Evolutionary conservation across 306 rosid genomes (phyloP).

Genomic region (Gastrolobium villosum): DNA sequence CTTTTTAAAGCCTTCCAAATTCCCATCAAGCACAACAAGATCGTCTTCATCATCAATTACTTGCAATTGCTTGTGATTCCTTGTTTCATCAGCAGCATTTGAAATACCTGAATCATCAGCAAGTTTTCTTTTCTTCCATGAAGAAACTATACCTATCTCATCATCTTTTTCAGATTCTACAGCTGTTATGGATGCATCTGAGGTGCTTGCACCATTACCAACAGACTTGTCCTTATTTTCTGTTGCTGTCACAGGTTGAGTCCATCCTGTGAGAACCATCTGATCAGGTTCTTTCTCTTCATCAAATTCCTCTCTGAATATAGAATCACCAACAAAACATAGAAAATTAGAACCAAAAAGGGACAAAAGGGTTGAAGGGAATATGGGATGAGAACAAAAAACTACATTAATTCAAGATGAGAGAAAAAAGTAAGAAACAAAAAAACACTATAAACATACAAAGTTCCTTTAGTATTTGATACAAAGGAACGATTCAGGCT

Average conservation of each 20-base stretch:
- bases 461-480: constrained; percentile 3
- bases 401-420: neutral
- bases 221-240: constrained; percentile 64
- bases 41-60: constrained; percentile 81
- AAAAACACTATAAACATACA: neutral
- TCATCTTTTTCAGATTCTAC: constrained; percentile 56
- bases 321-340: constrained; percentile 26
- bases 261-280: constrained; percentile 94
- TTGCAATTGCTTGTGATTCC: constrained; percentile 60
- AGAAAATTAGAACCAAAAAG: neutral
- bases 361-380: neutral
- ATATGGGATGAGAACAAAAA: neutral
- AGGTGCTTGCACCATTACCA: constrained; percentile 70
- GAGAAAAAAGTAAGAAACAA: neutral
- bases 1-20: constrained; percentile 66
- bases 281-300: constrained; percentile 99
- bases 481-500: neutral
- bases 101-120: constrained; percentile 45
- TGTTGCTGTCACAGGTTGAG: constrained; percentile 61
- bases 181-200: constrained; percentile 46
- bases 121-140: constrained; percentile 73
- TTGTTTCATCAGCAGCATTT: constrained; percentile 49
- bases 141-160: constrained; percentile 46
- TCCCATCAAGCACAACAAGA: constrained; percentile 70
- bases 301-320: constrained; percentile 87